Evolutionary conservation across 768 basidiomycete species (phyloP), one percentile per base, ranked within the genome.

Genomic region (Naganishia vaughanmartiniae): DNA sequence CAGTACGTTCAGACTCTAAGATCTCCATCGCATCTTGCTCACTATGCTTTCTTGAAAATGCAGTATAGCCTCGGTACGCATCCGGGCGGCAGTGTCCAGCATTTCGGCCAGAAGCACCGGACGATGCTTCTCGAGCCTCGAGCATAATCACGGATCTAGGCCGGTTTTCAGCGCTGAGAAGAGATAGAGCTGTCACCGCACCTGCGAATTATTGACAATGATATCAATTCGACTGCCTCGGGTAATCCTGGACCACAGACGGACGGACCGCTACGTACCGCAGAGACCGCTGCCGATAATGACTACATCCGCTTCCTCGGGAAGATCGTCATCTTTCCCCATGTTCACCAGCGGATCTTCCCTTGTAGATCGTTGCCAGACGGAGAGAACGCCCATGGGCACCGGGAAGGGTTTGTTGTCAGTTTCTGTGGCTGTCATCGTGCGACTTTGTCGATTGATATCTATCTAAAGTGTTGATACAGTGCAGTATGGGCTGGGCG

Each of bases 51-150:
- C 89, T 89, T 88, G 78, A 19, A 42, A 73, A 75, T 0, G 54
- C 51, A 33, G 39, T 42, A 34, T 42, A 63, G 2, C 60, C 60
- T 46, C 60, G 39, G 24, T 63, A 69, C 58, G 54, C 45, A 74
- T 78, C 73, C 17, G 74, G 76, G 56, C 78, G 70, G 74, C 69
- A 78, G 74, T 72, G 78, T 56, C 72, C 79, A 39, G 72, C 75
- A 57, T 84, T 74, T 39, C 90, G 82, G 28, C 92, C 92, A 90
- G 79, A 93, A 89, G 76, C 79, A 11, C 79, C 79, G 2, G 77
- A 78, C 39, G 73, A 76, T n/a, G 73, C 70, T 56, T 91, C 89
- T 74, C 93, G 83, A 4, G 92, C 93, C 76, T 95, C 93, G 11
- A 96, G 79, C 15, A 94, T 83, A 21, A 88, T 87, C 0, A 88